phyloP scores from a whole-genome alignment of 768 basidiomycete species.

The Tulasnella calospora region DNA sequence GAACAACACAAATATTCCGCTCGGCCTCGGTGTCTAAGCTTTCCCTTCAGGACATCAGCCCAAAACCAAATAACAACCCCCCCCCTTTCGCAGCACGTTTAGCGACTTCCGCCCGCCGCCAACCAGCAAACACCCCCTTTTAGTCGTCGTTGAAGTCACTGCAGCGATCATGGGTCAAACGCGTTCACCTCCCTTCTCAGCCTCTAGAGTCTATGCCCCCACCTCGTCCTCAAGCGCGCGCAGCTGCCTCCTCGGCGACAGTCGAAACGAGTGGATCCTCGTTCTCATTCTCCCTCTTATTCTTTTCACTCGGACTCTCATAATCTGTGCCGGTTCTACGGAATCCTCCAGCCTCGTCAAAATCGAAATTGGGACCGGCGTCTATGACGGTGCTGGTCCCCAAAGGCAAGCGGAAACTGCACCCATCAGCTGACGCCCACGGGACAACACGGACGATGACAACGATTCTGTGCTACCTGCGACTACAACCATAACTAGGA shows the following conservation, averaged over 20 bases:
- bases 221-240: too few relatives aligned
- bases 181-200: slow-evolving; percentile 48
- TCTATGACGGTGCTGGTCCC: too few relatives aligned
- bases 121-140: neutral
- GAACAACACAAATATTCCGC: neutral
- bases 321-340: neutral
- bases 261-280: slow-evolving; percentile 12
- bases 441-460: neutral
- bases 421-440: too few relatives aligned
- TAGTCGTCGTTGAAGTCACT: neutral
- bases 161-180: slow-evolving; percentile 65
- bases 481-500: neutral
- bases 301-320: neutral
- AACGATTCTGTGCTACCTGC: neutral
- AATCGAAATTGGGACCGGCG: neutral
- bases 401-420: too few relatives aligned
- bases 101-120: neutral
- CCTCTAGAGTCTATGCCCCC: too few relatives aligned
- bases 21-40: neutral
- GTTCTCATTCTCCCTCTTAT: neutral
- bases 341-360: neutral
- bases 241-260: slow-evolving; percentile 4
- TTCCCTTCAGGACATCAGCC: neutral
- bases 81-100: neutral
- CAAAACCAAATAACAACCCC: neutral